A percentile compares a stretch with the other conserved stretches of the same genome.
These are phyloP conservation scores for Melaleuca quinquenervia DNA, from an alignment of 345 rosid genomes.

Conservation along the genomic window DNA sequence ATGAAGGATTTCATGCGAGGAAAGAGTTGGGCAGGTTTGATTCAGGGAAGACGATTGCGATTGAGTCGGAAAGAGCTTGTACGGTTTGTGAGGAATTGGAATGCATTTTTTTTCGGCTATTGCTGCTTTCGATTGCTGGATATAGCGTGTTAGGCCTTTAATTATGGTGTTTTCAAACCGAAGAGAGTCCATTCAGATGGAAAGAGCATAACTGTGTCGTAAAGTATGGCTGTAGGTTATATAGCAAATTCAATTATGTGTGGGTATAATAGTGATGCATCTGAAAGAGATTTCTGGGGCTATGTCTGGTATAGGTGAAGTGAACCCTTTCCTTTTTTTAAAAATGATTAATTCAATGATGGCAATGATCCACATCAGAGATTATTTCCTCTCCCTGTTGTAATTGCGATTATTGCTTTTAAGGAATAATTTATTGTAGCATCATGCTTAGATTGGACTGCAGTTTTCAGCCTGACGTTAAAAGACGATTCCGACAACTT, in stretches of 20 bases:
- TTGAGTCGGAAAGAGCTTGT: not conserved
- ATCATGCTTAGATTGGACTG: not conserved
- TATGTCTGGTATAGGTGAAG: not conserved
- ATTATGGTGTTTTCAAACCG: not conserved
- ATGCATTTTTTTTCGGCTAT: not conserved
- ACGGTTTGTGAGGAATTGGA: not conserved
- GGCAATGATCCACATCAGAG: not conserved
- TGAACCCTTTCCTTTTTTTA: not conserved
- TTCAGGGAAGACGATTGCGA: not conserved
- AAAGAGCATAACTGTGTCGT: not conserved
- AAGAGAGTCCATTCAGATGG: not conserved
- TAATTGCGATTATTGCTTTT: not conserved
- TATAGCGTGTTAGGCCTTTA: not conserved
- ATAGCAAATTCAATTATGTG: not conserved
- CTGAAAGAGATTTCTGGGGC: not conserved
- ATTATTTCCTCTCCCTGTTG: not conserved
- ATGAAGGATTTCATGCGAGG: not conserved
- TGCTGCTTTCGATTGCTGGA: not conserved
- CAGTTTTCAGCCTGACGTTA: not conserved
- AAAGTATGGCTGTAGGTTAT: not conserved
- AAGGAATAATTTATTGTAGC: not conserved
- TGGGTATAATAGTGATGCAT: not conserved
- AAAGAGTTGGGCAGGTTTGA: not conserved
- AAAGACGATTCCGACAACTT: not conserved
- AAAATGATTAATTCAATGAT: not conserved